Evolutionary conservation across 2,329 filamentous ascomycete species (phyloP), one percentile per base, ranked within the genome.

Genomic region (Phyllosticta capitalensis): DNA sequence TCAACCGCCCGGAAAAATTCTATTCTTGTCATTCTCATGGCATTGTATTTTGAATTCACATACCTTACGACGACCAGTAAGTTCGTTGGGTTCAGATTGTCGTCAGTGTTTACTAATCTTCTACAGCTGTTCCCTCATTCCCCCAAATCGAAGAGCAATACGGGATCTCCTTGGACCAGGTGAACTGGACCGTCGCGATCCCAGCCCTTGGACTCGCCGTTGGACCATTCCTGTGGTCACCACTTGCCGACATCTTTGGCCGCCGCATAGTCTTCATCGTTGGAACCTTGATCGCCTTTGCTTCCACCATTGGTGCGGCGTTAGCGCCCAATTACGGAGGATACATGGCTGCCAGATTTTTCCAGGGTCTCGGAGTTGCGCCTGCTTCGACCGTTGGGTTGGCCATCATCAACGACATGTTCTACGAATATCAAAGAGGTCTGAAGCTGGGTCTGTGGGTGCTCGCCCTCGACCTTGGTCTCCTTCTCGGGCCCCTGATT

Each of bases 311-410:
- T 22, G 74, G 75, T 2, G 73, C 73, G 10, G 76, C 74, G 3
- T 66, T 70, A 61, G 76, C 71, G 65, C 67, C 68, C 26, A 69
- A 60, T 4, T 81, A 81, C 65, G 64, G 67, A 1, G 76, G 76
- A 0, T 83, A 83, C 67, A 81, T 84, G 79, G 77, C 78, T n/a
- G 79, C 79, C 1, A 71, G 82, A 2, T 82, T 83, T 65, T 81
- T 83, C 65, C 81, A 84, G 65, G 81, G 81, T 0, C 72, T 83
- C 9, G 81, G 81, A 0, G 79, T 80, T 14, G 76, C 76, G 50
- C 81, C 81, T 4, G 79, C 77, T 1, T 74, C 79, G 4, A 83
- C 78, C 1, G 78, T 83, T 12, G 81, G 81, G 0, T 72, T 83
- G 66, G 79, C 79, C 24, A 74, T 82, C 62, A 74, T 82, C 60